phyloP scores from a whole-genome alignment of 192 early-diverging fungal species.

The Nowakowskiella sp. region DNA sequence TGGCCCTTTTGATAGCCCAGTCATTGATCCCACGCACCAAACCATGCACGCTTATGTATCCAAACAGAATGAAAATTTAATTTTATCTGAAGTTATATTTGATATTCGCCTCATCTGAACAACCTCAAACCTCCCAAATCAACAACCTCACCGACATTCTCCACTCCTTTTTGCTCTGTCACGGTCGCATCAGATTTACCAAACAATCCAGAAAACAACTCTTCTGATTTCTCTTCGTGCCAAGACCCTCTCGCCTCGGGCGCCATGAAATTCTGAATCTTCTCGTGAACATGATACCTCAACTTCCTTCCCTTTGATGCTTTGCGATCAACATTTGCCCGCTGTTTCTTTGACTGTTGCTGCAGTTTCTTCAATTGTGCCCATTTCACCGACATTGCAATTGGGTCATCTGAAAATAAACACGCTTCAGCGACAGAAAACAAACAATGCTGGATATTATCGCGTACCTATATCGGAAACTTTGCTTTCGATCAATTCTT shows the following conservation, averaged over 20 bases:
- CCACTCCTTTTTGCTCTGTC: too few relatives aligned
- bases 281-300: conserved; percentile 92
- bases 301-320: conserved; percentile 88
- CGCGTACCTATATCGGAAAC: conserved; percentile 69
- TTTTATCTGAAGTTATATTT: too few relatives aligned
- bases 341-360: conserved; percentile 62
- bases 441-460: neutral
- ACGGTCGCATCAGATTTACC: too few relatives aligned
- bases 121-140: too few relatives aligned
- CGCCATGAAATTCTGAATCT: conserved; percentile 94
- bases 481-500: conserved; percentile 89
- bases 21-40: too few relatives aligned
- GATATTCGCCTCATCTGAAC: too few relatives aligned
- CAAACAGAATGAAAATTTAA: too few relatives aligned
- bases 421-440: neutral
- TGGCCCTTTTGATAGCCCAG: too few relatives aligned
- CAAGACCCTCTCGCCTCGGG: conserved; percentile 80
- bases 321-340: conserved; percentile 70
- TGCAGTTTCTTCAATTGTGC: conserved; percentile 67
- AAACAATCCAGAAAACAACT: conserved; percentile 79
- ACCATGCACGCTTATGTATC: too few relatives aligned
- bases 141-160: too few relatives aligned
- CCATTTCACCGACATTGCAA: conserved; percentile 74
- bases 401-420: conserved; percentile 65
- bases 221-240: conserved; percentile 91